These are phyloP conservation scores for Polytrichum formosum DNA, from an alignment of 225 moss, liverwort and hornwort genomes.

Conservation along the genomic window DNA sequence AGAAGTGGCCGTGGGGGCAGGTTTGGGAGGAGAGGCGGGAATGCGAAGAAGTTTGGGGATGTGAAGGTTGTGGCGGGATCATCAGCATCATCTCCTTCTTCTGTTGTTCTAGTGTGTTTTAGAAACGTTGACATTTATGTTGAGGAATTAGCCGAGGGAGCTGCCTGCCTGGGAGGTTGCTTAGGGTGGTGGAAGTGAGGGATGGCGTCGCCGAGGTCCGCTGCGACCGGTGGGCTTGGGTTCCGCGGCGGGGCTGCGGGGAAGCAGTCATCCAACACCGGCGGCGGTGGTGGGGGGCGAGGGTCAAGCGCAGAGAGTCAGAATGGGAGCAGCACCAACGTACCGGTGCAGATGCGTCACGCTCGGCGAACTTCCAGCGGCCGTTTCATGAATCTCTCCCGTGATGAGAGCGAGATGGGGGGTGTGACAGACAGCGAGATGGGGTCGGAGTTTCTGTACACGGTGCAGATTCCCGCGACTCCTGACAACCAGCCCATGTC, in stretches of 20 bases:
- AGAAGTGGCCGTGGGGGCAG: too few relatives aligned
- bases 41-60: too few relatives aligned
- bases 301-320: constrained; percentile 13
- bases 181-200: too few relatives aligned
- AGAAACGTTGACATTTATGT: too few relatives aligned
- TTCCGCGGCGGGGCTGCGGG: constrained; percentile 29
- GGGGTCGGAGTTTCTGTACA: constrained; percentile 83
- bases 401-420: constrained; percentile 60
- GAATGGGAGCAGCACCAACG: constrained; percentile 27
- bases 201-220: constrained; percentile 51
- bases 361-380: constrained; percentile 48
- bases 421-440: constrained; percentile 66
- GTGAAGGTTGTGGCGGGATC: too few relatives aligned
- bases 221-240: constrained; percentile 36
- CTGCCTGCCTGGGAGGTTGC: too few relatives aligned
- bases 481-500: constrained; percentile 76
- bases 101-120: too few relatives aligned
- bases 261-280: not conserved
- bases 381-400: constrained; percentile 54
- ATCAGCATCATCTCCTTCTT: too few relatives aligned
- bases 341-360: constrained; percentile 22
- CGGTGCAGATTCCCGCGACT: constrained; percentile 84
- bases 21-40: too few relatives aligned
- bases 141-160: too few relatives aligned
- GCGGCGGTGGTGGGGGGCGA: constrained; percentile 4